These are phyloP conservation scores for Solanum pennellii DNA, from an alignment of 257 asterid genomes.

Conservation along the genomic window DNA sequence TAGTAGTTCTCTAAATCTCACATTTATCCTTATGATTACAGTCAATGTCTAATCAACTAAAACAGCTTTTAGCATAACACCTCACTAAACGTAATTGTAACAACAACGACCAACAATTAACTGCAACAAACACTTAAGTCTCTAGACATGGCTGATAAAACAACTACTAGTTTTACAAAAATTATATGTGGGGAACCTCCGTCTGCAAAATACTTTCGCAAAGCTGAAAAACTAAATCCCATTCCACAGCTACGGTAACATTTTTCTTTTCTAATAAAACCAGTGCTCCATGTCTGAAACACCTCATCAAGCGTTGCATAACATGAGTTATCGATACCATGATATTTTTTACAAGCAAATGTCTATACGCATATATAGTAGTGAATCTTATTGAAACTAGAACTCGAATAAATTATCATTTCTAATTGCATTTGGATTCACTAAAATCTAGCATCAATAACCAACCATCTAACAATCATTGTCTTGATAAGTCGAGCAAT, in stretches of 20 bases:
- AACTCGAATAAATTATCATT: not conserved
- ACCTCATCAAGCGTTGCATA: not conserved
- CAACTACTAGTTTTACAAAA: not conserved
- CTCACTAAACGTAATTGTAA: not conserved
- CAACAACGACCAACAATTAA: not conserved
- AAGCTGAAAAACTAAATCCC: not conserved
- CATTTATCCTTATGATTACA: not conserved
- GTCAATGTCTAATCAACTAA: not conserved
- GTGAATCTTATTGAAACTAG: not conserved
- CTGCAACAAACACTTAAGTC: not conserved
- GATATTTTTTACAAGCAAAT: not conserved
- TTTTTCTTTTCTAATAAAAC: not conserved
- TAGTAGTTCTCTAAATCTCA: not conserved
- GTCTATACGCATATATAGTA: not conserved
- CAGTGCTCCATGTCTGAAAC: not conserved
- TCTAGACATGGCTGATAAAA: not conserved
- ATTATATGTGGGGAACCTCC: not conserved
- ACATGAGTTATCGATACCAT: not conserved
- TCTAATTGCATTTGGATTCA: not conserved
- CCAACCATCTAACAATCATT: not conserved
- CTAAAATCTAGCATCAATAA: not conserved
- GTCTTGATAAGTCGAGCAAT: not conserved
- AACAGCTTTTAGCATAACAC: not conserved
- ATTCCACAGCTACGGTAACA: not conserved
- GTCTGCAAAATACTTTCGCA: not conserved